Evolutionary conservation across 805 yeast genomes (phyloP), one percentile per base, ranked within the genome.

Genomic region (Candida gorgasii): DNA sequence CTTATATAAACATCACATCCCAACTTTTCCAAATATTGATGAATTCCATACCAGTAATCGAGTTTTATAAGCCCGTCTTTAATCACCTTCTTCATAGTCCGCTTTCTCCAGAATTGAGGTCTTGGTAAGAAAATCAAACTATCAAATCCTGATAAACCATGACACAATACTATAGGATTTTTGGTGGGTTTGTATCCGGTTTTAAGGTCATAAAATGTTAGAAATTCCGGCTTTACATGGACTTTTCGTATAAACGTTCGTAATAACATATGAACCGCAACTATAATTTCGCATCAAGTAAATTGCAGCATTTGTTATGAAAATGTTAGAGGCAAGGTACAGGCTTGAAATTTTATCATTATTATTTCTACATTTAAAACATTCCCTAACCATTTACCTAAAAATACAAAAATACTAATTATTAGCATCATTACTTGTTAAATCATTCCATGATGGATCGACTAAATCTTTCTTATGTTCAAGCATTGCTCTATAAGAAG

Each of bases 81-180:
- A 27, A 47, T 42, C 27, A 39, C 43, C 20, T 43, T 43, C 13
- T 45, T 40, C 26, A 45, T 37, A 13, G 43, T 29, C 23, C 38
- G 27, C 9, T 45, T 39, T 13, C 35, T 18, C 40, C 42, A 43
- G 16, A 43, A 31, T 11, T 44, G 36, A 2, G 53, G 53, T 28
- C 49, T 44, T 5, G 58, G 59, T 12, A 58, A 18, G 30, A 63
- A 45, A 1, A 53, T 43, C 32, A 69, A 44, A 39, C 59, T 72
- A 52, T 86, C 95, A 52, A 87, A 89, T 1, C 97, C 97, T 0
- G 87, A 79, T 17, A 89, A 73, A 0, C 97, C 97, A 65, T 89
- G 97, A 53, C 96, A 89, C 19, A 89, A 61, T 0, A 89, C 84
- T 1, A 89, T 78, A 0, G 96, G 96, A 53, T 74, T 68, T 50